A percentile compares a stretch with the other conserved stretches of the same genome.
Evolutionary conservation across 306 rosid genomes (phyloP).

Genomic region (Myrica gale): DNA sequence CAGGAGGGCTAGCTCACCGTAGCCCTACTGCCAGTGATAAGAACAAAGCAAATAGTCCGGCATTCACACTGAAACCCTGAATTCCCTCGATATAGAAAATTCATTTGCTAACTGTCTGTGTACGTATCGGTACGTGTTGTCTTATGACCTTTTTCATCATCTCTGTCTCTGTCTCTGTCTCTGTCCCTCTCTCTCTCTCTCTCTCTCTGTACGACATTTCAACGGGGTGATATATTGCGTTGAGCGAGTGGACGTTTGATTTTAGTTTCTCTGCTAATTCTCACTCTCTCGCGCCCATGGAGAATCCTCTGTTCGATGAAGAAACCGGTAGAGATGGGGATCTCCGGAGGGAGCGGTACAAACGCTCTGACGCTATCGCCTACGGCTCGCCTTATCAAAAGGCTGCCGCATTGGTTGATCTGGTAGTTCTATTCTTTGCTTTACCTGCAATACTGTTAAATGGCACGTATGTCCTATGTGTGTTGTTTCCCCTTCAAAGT

Average conservation of each 20-base stretch:
- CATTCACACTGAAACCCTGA: too few relatives aligned
- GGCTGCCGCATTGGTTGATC: constrained; percentile 92
- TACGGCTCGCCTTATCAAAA: constrained; percentile 63
- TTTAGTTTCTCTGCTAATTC: neutral
- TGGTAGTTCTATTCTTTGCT: constrained; percentile 46
- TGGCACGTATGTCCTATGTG: neutral
- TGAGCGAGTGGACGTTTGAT: neutral
- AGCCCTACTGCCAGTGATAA: neutral
- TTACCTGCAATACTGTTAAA: neutral
- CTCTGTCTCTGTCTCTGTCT: neutral
- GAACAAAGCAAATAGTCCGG: too few relatives aligned
- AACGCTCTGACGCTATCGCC: constrained; percentile 68
- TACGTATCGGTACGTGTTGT: neutral
- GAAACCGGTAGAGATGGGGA: constrained; percentile 45
- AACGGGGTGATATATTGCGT: too few relatives aligned
- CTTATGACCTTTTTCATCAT: neutral
- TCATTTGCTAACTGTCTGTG: neutral
- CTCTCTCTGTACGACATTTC: neutral
- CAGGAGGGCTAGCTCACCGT: neutral
- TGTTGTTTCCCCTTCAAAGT: neutral
- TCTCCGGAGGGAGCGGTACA: neutral
- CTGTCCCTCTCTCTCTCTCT: neutral
- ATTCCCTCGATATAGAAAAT: neutral
- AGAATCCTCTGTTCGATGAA: constrained; percentile 55
- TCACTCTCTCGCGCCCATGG: constrained; percentile 33